phyloP scores from a whole-genome alignment of 768 basidiomycete species.

The Kwoniella mangroviensis region DNA sequence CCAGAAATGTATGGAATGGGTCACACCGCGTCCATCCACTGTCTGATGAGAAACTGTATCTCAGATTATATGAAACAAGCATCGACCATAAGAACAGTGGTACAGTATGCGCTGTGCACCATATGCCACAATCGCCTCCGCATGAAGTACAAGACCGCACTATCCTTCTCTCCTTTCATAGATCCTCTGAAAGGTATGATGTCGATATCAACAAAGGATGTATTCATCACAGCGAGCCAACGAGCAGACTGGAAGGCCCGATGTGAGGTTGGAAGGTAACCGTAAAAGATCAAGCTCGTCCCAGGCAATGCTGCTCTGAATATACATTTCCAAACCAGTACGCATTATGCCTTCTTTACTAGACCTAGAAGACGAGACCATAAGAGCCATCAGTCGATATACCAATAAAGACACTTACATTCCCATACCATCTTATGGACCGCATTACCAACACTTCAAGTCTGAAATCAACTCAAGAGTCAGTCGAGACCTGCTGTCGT shows the following conservation, averaged over 20 bases:
- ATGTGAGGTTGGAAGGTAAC: too few species aligned
- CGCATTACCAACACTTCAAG: conserved; percentile 9
- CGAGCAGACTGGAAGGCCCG: too few species aligned
- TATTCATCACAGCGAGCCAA: background rate
- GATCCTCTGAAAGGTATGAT: background rate
- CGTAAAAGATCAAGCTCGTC: too few species aligned
- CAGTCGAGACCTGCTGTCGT: background rate
- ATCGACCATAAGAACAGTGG: background rate
- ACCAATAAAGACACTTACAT: conserved; percentile 9
- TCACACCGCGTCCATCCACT: too few species aligned
- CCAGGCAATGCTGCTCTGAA: too few species aligned
- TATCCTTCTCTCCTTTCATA: background rate
- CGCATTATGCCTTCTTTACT: conserved; percentile 5
- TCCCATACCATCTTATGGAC: conserved; percentile 15
- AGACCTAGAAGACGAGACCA: conserved; percentile 10
- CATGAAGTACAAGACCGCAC: background rate
- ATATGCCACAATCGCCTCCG: background rate
- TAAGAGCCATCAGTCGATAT: conserved; percentile 1
- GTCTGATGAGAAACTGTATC: too few species aligned
- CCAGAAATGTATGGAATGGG: too few species aligned
- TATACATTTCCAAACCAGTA: background rate
- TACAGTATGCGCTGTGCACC: background rate
- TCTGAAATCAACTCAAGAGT: conserved; percentile 1
- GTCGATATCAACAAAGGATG: background rate
- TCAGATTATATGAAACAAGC: too few species aligned